phyloP scores from a whole-genome alignment of 257 asterid genomes.

The Solanum clarkiae region DNA sequence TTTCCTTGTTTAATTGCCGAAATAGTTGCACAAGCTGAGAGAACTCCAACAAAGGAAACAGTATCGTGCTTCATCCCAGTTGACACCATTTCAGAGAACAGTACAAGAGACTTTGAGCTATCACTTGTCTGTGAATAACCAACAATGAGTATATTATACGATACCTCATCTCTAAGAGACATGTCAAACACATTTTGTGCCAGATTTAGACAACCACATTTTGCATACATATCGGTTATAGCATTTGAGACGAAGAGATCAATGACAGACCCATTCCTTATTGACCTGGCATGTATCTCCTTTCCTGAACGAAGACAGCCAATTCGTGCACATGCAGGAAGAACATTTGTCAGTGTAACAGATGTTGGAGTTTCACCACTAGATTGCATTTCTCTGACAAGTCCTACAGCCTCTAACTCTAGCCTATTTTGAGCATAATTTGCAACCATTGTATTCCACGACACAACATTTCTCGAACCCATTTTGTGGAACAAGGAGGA shows the following conservation, averaged over 20 bases:
- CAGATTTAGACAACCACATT: conserved; percentile 40
- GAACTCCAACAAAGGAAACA: conserved; percentile 54
- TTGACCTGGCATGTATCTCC: conserved; percentile 56
- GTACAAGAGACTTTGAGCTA: conserved; percentile 27
- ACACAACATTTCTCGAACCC: conserved; percentile 34
- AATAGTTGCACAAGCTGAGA: conserved; percentile 60
- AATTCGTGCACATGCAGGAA: conserved; percentile 64
- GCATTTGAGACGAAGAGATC: conserved; percentile 66
- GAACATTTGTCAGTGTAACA: conserved; percentile 51
- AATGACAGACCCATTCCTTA: conserved; percentile 20
- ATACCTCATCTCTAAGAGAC: conserved; percentile 48
- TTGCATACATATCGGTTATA: conserved; percentile 59
- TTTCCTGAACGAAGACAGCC: conserved; percentile 37
- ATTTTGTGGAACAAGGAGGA: conserved; percentile 30
- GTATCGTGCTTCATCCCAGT: conserved; percentile 34
- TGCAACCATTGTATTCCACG: conserved; percentile 70
- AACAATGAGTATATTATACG: conserved; percentile 51
- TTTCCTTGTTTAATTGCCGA: conserved; percentile 57
- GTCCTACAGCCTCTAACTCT: conserved; percentile 34
- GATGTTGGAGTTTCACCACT: conserved; percentile 41
- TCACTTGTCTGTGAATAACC: conserved; percentile 50
- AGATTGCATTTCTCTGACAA: conserved; percentile 47
- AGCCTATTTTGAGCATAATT: conserved; percentile 50
- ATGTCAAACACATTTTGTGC: conserved; percentile 14
- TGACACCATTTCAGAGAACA: conserved; percentile 55